Evolutionary conservation across 371 early-diverging fungal species (phyloP).

Genomic region (Haplosporangium sp.): DNA sequence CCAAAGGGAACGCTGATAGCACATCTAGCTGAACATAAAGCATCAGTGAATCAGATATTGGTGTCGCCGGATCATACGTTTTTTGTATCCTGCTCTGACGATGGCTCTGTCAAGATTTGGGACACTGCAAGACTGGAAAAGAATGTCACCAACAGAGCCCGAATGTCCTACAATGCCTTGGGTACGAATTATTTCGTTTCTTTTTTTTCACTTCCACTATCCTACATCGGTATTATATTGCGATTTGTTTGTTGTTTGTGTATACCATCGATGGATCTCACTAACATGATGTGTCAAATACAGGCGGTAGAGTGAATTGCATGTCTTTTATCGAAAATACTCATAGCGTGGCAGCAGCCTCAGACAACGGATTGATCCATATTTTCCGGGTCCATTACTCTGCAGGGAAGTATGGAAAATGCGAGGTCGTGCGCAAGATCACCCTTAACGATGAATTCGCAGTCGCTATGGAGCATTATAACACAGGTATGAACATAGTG

Average conservation of each 20-base stretch:
- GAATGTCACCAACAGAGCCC: conserved; percentile 85
- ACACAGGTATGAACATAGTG: conserved; percentile 62
- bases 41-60: conserved; percentile 77
- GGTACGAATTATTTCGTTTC: conserved; percentile 56
- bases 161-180: conserved; percentile 79
- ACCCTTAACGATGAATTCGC: conserved; percentile 77
- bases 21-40: conserved; percentile 88
- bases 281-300: not conserved
- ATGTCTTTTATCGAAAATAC: conserved; percentile 84
- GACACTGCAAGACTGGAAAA: conserved; percentile 85
- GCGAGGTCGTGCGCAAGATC: conserved; percentile 65
- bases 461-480: conserved; percentile 76
- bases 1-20: conserved; percentile 77
- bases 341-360: conserved; percentile 86
- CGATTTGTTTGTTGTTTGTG: not conserved
- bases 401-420: conserved; percentile 72
- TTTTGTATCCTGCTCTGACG: conserved; percentile 89
- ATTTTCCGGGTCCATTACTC: conserved; percentile 71
- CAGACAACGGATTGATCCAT: conserved; percentile 88
- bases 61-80: conserved; percentile 83
- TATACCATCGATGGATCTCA: too few relatives aligned
- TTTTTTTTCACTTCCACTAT: not conserved
- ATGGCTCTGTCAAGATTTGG: conserved; percentile 91
- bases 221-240: not conserved
- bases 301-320: conserved; percentile 83